A percentile compares a stretch with the other conserved stretches of the same genome.
These are phyloP conservation scores for Inonotus obliquus DNA, from an alignment of 1,284 basidiomycete species.

Conservation along the genomic window DNA sequence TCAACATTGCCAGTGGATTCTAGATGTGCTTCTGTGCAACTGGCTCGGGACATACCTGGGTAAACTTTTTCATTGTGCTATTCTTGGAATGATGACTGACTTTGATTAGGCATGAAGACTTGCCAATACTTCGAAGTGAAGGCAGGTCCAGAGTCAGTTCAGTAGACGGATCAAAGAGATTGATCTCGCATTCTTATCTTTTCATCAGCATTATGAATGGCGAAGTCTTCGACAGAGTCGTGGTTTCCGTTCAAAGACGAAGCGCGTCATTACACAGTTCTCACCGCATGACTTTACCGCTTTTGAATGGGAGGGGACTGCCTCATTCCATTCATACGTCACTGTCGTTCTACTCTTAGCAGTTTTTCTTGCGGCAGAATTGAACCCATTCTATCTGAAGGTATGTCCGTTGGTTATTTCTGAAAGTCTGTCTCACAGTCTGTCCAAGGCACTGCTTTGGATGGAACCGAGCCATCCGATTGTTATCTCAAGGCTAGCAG, in stretches of 20 bases:
- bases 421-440: background rate
- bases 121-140: constrained; percentile 85
- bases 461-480: constrained; percentile 85
- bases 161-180: background rate
- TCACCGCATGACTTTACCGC: constrained; percentile 83
- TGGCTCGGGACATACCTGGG: constrained; percentile 82
- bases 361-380: constrained; percentile 77
- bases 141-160: constrained; percentile 37
- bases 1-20: constrained; percentile 56
- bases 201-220: constrained; percentile 72
- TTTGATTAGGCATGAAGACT: constrained; percentile 67
- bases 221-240: constrained; percentile 73
- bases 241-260: constrained; percentile 71
- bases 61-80: constrained; percentile 27
- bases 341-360: constrained; percentile 70
- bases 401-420: constrained; percentile 29
- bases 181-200: constrained; percentile 17
- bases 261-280: constrained; percentile 74
- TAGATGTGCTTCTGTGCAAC: constrained; percentile 82
- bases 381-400: constrained; percentile 83
- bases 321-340: constrained; percentile 69
- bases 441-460: constrained; percentile 61
- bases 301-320: constrained; percentile 82
- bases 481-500: constrained; percentile 66
- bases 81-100: constrained; percentile 21